Percentiles rank a stretch among this genome's conserved stretches.
Conservation (phyloP, 345 rosid genomes). For the Turnera subulata region DNA sequence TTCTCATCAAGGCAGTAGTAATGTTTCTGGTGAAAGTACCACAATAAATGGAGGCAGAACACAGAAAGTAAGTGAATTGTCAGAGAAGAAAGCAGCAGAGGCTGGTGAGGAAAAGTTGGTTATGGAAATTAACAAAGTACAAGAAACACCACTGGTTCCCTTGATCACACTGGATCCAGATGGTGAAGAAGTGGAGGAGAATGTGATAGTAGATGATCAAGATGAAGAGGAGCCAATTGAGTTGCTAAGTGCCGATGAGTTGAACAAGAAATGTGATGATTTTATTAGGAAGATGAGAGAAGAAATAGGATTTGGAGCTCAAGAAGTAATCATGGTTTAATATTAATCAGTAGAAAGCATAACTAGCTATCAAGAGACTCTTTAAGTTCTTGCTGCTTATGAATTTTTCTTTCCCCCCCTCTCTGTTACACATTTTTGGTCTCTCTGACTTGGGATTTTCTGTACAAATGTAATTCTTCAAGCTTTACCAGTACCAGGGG, state of each 20-base stretch:
- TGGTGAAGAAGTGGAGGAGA: slow-evolving; percentile 17
- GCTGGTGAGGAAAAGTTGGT: slow-evolving; percentile 15
- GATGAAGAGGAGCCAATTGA: slow-evolving; percentile 4
- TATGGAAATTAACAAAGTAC: slow-evolving; percentile 16
- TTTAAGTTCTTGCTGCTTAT: too few species aligned
- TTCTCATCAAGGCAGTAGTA: slow-evolving; percentile 10
- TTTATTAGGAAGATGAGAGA: slow-evolving; percentile 60
- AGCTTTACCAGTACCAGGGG: background rate
- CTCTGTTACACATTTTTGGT: background rate
- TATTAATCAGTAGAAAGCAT: background rate
- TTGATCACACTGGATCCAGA: slow-evolving; percentile 15
- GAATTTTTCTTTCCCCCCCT: background rate
- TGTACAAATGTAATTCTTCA: background rate
- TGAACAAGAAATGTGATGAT: slow-evolving; percentile 64
- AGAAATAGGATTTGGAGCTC: slow-evolving; percentile 32
- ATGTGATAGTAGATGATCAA: background rate
- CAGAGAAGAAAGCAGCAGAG: slow-evolving; percentile 13
- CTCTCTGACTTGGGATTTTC: background rate
- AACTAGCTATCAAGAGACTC: background rate
- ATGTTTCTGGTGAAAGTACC: slow-evolving; percentile 3
- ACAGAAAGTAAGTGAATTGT: slow-evolving; percentile 7
- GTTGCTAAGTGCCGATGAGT: slow-evolving; percentile 48
- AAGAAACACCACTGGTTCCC: slow-evolving; percentile 4
- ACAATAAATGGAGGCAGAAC: slow-evolving; percentile 3
- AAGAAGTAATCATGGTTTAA: slow-evolving; percentile 14